Evolutionary conservation across 257 asterid species (phyloP).

Genomic region (Plantago ovata): DNA sequence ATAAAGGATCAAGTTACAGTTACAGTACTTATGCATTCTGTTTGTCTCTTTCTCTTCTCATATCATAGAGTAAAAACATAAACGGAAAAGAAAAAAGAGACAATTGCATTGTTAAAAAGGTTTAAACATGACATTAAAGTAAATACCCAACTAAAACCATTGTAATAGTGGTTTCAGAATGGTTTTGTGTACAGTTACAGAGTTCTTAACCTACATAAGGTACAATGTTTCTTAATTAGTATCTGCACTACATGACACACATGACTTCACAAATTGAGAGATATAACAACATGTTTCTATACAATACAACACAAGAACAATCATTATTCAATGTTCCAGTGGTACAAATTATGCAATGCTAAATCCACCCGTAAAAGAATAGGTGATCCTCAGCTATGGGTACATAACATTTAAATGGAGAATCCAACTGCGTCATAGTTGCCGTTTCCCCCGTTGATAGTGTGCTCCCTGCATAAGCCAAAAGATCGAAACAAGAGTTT

Average conservation of each 20-base stretch:
- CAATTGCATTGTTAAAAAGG: too few relatives aligned
- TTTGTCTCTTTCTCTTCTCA: too few relatives aligned
- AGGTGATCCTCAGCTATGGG: background rate
- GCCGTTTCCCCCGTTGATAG: constrained; percentile 42
- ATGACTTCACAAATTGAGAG: background rate
- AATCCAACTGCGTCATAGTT: constrained; percentile 21
- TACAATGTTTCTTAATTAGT: too few relatives aligned
- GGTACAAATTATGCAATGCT: background rate
- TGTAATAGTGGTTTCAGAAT: constrained; percentile 1
- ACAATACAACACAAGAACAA: background rate
- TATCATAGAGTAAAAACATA: too few relatives aligned
- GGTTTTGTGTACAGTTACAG: too few relatives aligned
- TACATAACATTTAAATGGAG: constrained; percentile 15
- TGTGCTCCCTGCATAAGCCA: constrained; percentile 58
- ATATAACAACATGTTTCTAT: background rate
- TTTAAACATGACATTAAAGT: too few relatives aligned
- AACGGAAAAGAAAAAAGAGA: too few relatives aligned
- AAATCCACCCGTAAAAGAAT: background rate
- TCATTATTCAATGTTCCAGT: constrained; percentile 10
- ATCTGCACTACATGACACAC: background rate
- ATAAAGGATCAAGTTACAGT: too few relatives aligned
- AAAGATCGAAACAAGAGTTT: background rate
- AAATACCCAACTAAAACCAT: background rate
- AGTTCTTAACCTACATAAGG: too few relatives aligned
- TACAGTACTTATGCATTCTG: too few relatives aligned